Conservation (phyloP, 2,329 filamentous ascomycete genomes). For the Lizonia empirigonia region DNA sequence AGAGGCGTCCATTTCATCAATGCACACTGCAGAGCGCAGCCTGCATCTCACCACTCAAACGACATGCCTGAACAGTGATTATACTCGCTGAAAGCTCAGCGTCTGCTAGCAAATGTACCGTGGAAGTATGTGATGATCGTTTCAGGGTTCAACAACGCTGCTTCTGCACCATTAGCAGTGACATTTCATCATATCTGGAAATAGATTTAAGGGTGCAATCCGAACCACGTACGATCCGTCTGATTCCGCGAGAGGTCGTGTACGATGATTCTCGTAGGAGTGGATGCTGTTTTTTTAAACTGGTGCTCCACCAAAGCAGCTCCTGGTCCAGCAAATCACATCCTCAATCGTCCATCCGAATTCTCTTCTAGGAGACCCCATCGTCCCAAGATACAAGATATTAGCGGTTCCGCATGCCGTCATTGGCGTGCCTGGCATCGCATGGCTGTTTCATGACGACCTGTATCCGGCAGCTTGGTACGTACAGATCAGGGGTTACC, state of each 20-base stretch:
- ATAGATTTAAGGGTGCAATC: no score
- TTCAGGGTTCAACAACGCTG: no score
- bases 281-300: background rate
- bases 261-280: no score
- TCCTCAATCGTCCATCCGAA: background rate
- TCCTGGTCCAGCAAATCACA: slow-evolving; percentile 7
- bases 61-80: no score
- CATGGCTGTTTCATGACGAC: slow-evolving; percentile 16
- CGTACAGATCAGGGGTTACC: slow-evolving; percentile 13
- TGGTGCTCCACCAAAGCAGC: background rate
- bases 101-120: no score
- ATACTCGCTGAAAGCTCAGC: no score
- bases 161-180: no score
- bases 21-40: slow-evolving; percentile 1
- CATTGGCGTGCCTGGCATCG: slow-evolving; percentile 12
- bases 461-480: slow-evolving; percentile 11
- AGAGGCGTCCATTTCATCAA: slow-evolving; percentile 4
- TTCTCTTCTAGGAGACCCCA: background rate
- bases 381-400: slow-evolving; percentile 12
- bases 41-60: background rate
- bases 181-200: no score
- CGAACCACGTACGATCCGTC: no score
- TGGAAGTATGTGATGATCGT: no score
- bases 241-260: no score
- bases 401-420: slow-evolving; percentile 6